These are phyloP conservation scores for Spizellomyces sp. DNA, from an alignment of 192 early-diverging fungal genomes.

Conservation along the genomic window DNA sequence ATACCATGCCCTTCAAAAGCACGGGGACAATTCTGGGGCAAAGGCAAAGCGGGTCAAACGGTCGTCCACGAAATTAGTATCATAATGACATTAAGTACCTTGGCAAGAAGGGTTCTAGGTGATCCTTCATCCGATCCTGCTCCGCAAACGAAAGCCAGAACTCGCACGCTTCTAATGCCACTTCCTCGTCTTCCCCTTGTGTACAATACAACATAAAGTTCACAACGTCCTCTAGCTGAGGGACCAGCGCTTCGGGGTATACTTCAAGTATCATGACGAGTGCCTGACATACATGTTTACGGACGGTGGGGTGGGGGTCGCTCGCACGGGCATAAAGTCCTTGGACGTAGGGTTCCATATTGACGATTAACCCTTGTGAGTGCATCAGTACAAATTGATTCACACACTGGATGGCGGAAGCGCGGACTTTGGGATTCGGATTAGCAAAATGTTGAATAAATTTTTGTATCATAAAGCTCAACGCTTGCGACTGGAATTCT, in stretches of 20 bases:
- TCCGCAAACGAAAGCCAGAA: constrained; percentile 99
- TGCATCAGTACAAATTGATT: constrained; percentile 86
- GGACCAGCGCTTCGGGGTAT: constrained; percentile 80
- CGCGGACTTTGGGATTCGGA: constrained; percentile 72
- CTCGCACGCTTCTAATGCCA: constrained; percentile 98
- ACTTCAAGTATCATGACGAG: constrained; percentile 89
- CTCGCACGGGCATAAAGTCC: constrained; percentile 83
- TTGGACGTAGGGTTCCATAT: constrained; percentile 72
- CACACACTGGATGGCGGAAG: constrained; percentile 77
- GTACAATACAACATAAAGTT: constrained; percentile 96
- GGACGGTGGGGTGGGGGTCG: constrained; percentile 80
- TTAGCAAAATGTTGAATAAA: constrained; percentile 85
- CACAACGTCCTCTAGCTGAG: constrained; percentile 86
- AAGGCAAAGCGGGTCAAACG: too few relatives aligned
- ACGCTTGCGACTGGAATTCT: constrained; percentile 69
- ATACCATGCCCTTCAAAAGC: constrained; percentile 94
- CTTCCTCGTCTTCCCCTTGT: constrained; percentile 72
- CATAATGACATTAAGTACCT: constrained; percentile 25
- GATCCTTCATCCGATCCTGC: constrained; percentile 74
- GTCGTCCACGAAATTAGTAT: constrained; percentile 66
- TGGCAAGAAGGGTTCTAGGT: constrained; percentile 51
- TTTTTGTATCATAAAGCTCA: constrained; percentile 87
- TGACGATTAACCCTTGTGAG: constrained; percentile 69
- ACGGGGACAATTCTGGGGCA: constrained; percentile 80
- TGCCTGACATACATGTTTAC: constrained; percentile 92